A percentile compares a stretch with the other conserved stretches of the same genome.
phyloP scores from a whole-genome alignment of 2,329 filamentous ascomycete species.

The Cladophialophora psammophila region DNA sequence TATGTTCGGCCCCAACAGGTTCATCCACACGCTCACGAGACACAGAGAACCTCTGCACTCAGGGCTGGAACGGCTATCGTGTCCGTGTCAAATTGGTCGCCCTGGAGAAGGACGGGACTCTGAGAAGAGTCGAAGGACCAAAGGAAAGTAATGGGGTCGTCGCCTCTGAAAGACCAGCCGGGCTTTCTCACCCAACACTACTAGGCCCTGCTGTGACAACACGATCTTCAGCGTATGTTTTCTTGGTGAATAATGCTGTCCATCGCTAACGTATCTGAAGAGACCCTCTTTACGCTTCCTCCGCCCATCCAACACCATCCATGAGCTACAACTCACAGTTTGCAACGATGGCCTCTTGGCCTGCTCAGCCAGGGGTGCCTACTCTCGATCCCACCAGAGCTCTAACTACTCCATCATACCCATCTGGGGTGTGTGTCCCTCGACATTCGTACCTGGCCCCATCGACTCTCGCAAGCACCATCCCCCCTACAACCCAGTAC shows the following conservation, averaged over 20 bases:
- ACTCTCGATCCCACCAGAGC: background rate
- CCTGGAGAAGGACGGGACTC: slow-evolving; percentile 30
- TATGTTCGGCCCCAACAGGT: slow-evolving; percentile 7
- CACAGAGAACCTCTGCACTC: slow-evolving; percentile 29
- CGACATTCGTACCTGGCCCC: slow-evolving; percentile 1
- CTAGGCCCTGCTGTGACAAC: background rate
- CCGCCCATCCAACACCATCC: slow-evolving; percentile 3
- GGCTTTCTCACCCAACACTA: slow-evolving; percentile 1
- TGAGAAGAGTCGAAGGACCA: slow-evolving; percentile 33
- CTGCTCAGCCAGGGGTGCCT: background rate
- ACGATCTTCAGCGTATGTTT: slow-evolving; percentile 10
- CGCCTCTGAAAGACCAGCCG: slow-evolving; percentile 9
- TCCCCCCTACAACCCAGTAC: background rate
- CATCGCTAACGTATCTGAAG: background rate
- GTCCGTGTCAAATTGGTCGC: slow-evolving; percentile 30
- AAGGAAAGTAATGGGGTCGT: slow-evolving; percentile 22
- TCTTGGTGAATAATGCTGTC: background rate
- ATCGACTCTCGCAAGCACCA: background rate
- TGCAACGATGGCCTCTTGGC: slow-evolving; percentile 1
- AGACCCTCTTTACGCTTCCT: slow-evolving; percentile 1
- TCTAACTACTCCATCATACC: background rate
- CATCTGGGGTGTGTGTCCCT: background rate
- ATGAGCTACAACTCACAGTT: slow-evolving; percentile 19
- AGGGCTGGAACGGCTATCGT: slow-evolving; percentile 34
- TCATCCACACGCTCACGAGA: background rate